Base-by-base conservation (phyloP, 2,329 filamentous ascomycete species). In the Botrytis pseudocinerea region DNA sequence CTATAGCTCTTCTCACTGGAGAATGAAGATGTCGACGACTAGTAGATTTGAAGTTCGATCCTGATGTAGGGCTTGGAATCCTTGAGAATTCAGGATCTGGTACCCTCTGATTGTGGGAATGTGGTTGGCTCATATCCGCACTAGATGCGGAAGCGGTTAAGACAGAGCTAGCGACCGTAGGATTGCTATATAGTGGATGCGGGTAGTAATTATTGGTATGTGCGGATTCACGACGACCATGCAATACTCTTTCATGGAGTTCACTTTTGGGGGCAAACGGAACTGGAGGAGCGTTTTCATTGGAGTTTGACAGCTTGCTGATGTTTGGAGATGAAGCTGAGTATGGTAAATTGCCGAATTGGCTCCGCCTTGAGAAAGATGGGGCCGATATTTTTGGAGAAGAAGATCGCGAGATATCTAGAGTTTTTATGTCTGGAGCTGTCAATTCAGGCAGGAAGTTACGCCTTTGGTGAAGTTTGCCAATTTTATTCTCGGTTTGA, bases 91-190 rank as follows among this genome's bases (percentile, higher is more conserved):
- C 70, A 20, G 28, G 38, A 12, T 63, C 62, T 35, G 35, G 25
- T n/a, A 42, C 54, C 46, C 46, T 57, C 64, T 51, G 71, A 16
- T 38, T 44, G 22, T 51, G 40, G 25, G 25, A 62, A 51, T 60
- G 63, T 40, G 71, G 71, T 28, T 71, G 73, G 35, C 75, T 76
- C 10, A 76, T 57, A 48, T 77, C 74, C 64, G 64, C 71, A 32
- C 57, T 72, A 46, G 76, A 78, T n/a, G 66, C 73, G 51, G 76
- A 78, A n/a, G 73, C 75, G 44, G 76, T 76, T 14, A 78, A 66
- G 14, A 46, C 44, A 20, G 75, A 76, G 44, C 70, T 75, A 48
- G 76, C 76, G 60, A 76, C 72, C n/a, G 76, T 78, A 69, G 76
- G 75, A 35, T 69, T 51, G 62, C 76, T 76, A 28, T 76, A 73